Base-by-base conservation (phyloP, 257 asterid genomes). In the Mentha longifolia region DNA sequence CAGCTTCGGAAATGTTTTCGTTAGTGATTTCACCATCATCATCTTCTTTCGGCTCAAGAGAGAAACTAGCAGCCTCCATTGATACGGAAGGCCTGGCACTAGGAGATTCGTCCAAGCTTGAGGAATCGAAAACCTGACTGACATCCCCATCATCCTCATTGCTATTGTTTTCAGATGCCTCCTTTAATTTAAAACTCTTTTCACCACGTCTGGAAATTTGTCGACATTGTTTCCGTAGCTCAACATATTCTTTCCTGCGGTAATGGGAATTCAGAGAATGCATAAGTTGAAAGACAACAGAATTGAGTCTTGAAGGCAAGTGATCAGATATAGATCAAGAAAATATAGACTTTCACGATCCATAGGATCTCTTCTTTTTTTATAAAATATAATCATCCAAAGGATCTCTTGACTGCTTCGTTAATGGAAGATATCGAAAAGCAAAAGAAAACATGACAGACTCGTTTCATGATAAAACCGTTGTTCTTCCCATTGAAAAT, bases 221-320 rank as follows among this genome's bases (percentile, higher is more conserved):
- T 17, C 76, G 84, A 76, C 96, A 92, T 65, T 81, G 88, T 59
- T 83, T 90, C 50, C 92, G 87, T 59, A 92, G 76, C 74, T 77
- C 82, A n/a, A 65, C 47, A 70, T 90, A 92, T 76, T 85, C 89
- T 78, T 67, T 83, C 78, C 97, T 92, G 96, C 31, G 30, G 76
- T 35, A 71, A 63, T 49, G 61, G 56, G 30, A 75, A 39, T 68
- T 58, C 47, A 19, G 63, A 58, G 60, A 10, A 72, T 22, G 67
- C 35, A 70, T 30, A 58, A 45, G 54, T 13, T 11, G 33, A 59
- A 62, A 62, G 17, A 35, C 31, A 74, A 31, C 3, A 15, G 33
- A 70, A 59, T 60, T 41, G 55, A 71, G 74, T 54, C 17, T 30
- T 30, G 62, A 7, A 13, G 22, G 22, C 6, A 28, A 5, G 50